These are phyloP conservation scores for Rhizopus sp. DNA, from an alignment of 371 early-diverging fungal genomes.

Conservation along the genomic window DNA sequence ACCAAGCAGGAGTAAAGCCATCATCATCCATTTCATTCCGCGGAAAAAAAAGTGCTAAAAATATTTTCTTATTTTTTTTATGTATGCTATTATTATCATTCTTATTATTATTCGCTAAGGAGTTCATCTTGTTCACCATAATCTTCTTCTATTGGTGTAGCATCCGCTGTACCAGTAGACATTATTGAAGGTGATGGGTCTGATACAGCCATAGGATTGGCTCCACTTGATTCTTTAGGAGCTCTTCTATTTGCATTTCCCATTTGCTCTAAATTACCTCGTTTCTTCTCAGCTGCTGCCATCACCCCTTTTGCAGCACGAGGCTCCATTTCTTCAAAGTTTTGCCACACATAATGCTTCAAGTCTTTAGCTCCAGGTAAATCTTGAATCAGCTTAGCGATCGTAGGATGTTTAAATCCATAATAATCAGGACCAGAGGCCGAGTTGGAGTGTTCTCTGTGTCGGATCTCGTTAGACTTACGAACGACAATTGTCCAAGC, in stretches of 20 bases:
- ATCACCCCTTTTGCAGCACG: constrained; percentile 53
- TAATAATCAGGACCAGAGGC: constrained; percentile 92
- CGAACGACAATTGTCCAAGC: constrained; percentile 91
- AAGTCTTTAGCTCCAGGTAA: constrained; percentile 76
- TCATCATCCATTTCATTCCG: neutral
- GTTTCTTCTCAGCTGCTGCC: constrained; percentile 54
- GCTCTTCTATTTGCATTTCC: constrained; percentile 49
- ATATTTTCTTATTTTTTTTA: neutral
- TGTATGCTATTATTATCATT: neutral
- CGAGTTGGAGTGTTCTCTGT: constrained; percentile 78
- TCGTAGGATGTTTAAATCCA: constrained; percentile 88
- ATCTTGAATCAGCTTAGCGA: constrained; percentile 88
- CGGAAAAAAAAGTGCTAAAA: neutral
- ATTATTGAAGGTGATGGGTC: too few species aligned
- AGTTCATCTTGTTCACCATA: constrained; percentile 1
- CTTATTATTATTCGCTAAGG: constrained; percentile 9
- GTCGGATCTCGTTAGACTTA: constrained; percentile 74
- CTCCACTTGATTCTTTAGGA: constrained; percentile 12
- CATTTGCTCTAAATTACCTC: constrained; percentile 53
- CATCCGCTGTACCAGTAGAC: neutral
- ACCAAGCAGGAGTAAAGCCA: neutral
- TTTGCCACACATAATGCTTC: constrained; percentile 72
- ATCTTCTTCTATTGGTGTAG: constrained; percentile 4
- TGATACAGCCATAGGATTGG: too few species aligned
- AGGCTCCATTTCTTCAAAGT: constrained; percentile 63